Evolutionary conservation across 371 early-diverging fungal species (phyloP), one percentile per base, ranked within the genome.

Genomic region (Amoeboaphelidium occidentale): DNA sequence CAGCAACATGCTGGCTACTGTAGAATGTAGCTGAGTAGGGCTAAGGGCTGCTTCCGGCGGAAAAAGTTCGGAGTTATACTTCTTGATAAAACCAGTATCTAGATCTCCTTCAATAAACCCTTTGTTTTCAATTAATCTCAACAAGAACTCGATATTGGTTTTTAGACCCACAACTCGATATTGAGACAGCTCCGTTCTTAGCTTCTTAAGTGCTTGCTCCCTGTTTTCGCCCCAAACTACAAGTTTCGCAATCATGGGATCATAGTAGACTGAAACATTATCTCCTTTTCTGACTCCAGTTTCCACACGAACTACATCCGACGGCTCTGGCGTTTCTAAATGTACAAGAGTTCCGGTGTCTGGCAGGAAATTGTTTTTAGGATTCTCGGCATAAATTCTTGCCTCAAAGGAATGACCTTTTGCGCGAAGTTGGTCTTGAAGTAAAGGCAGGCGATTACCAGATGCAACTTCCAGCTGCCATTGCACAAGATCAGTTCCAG

Each of bases 371-470:
- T 44, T 46, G 20, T 48, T 50, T 6, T 17, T 6, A 27, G 53
- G 28, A 41, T 47, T 41, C 49, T 61, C 62, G 1, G 62, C 62
- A 39, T 49, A 54, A 26, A 61, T 52, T 41, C 62, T 79, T 1
- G 94, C 87, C 63, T 91, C 98, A 53, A 97, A 88, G 12, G 94
- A 88, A 61, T 89, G 89, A 17, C 90, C 92, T 39, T 69, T 61
- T 51, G 78, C 62, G 28, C 58, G 52, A 23, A 88, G 62, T 27
- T 85, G 17, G 26, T 23, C 26, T 46, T 39, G 12, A 14, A 1
- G 41, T 26, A 44, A 23, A 32, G 21, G 25, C n/a, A 2, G 43
- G 10, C 23, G 14, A 45, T 49, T 47, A 65, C 75, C 46, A 69
- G 6, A 68, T 20, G 81, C 82, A 3, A 81, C 73, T 23, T 71